A percentile compares a stretch with the other conserved stretches of the same genome.
Conservation (phyloP, 257 asterid genomes). For the Solanum tacnaense region DNA sequence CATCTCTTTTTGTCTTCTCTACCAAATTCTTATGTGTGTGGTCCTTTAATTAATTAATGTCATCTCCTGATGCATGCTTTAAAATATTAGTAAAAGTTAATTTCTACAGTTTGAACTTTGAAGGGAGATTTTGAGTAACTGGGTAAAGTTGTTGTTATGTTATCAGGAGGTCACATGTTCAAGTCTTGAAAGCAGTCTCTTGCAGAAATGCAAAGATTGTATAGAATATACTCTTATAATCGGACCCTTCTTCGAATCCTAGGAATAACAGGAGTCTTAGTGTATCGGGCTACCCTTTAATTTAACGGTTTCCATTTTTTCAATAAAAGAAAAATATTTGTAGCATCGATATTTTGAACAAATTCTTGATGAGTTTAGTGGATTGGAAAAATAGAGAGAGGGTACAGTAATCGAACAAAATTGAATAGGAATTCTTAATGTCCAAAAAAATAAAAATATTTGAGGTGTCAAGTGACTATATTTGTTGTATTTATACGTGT, state of each 20-base stretch:
- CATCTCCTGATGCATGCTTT: not conserved
- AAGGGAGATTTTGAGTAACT: rapidly evolving
- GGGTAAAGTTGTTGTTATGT: not conserved
- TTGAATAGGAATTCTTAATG: not conserved
- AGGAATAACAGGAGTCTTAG: too few relatives aligned
- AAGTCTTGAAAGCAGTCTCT: rapidly evolving
- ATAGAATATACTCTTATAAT: rapidly evolving
- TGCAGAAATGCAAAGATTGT: not conserved
- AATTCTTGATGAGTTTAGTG: not conserved
- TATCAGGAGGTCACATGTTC: not conserved
- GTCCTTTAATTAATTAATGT: not conserved
- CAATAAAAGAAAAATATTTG: not conserved
- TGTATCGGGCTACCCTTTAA: too few relatives aligned
- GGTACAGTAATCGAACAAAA: not conserved
- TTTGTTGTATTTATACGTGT: too few relatives aligned
- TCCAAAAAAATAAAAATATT: not conserved
- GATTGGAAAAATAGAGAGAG: not conserved
- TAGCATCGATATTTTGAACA: not conserved
- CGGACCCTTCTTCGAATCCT: too few relatives aligned
- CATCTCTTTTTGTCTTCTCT: not conserved
- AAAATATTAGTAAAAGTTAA: not conserved
- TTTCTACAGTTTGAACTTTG: too few relatives aligned
- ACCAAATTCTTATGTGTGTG: not conserved
- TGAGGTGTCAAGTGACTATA: not conserved
- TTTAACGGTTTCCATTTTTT: not conserved